Percentiles rank a stretch among this genome's conserved stretches.
These are phyloP conservation scores for Blastobotrys niveus DNA, from an alignment of 1,139 yeast genomes.

Conservation along the genomic window DNA sequence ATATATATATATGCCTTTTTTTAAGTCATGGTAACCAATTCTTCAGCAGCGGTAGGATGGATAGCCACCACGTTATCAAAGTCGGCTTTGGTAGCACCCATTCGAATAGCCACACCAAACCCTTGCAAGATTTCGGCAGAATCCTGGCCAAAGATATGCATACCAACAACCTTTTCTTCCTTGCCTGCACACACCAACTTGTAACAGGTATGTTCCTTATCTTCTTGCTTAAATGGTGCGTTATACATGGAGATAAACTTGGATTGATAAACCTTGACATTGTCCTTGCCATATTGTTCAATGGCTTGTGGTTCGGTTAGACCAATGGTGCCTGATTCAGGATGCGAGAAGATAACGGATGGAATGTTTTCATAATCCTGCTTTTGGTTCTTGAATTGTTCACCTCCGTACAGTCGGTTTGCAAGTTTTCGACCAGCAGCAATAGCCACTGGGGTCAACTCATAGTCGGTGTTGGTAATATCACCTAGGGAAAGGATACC, in stretches of 20 bases:
- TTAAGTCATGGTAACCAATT: slow-evolving; percentile 78
- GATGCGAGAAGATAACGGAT: slow-evolving; percentile 90
- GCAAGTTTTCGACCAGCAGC: slow-evolving; percentile 96
- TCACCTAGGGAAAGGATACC: slow-evolving; percentile 87
- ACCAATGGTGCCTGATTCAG: slow-evolving; percentile 95
- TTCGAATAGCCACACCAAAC: slow-evolving; percentile 90
- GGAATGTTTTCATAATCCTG: slow-evolving; percentile 85
- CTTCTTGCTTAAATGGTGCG: slow-evolving; percentile 60
- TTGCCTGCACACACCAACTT: slow-evolving; percentile 72
- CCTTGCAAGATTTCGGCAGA: slow-evolving; percentile 95
- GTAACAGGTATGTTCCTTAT: slow-evolving; percentile 84
- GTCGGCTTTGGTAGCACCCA: slow-evolving; percentile 93
- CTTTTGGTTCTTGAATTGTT: slow-evolving; percentile 56
- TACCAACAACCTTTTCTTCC: slow-evolving; percentile 90
- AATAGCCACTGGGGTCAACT: slow-evolving; percentile 96
- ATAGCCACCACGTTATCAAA: slow-evolving; percentile 95
- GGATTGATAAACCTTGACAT: slow-evolving; percentile 75
- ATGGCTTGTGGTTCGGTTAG: slow-evolving; percentile 72
- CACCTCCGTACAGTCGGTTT: slow-evolving; percentile 84
- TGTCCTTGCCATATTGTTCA: slow-evolving; percentile 70
- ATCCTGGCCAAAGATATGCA: slow-evolving; percentile 86
- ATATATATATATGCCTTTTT: not conserved
- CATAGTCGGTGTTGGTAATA: slow-evolving; percentile 75
- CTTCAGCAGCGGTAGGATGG: slow-evolving; percentile 98
- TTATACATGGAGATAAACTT: slow-evolving; percentile 89